Evolutionary conservation across 495 filamentous ascomycete genomes (phyloP).

Genomic region (Immersiella caudata): DNA sequence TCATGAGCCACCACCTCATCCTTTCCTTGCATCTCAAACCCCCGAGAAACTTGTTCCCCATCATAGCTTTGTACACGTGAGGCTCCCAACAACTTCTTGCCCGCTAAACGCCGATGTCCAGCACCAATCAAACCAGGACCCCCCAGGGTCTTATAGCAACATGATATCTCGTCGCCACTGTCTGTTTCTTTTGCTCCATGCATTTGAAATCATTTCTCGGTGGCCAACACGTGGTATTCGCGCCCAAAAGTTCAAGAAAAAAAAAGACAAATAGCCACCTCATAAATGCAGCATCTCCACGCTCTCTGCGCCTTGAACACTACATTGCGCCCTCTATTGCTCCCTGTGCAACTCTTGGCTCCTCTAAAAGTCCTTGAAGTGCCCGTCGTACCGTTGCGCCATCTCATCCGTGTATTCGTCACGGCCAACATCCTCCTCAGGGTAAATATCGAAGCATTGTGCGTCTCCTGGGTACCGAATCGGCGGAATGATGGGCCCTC

Average conservation of each 20-base stretch:
- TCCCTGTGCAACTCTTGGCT: not conserved
- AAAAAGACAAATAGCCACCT: not conserved
- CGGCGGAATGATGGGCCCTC: slow-evolving; percentile 85
- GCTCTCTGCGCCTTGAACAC: not conserved
- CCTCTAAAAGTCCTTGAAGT: slow-evolving; percentile 76
- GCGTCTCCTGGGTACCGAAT: slow-evolving; percentile 80
- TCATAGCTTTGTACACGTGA: not conserved
- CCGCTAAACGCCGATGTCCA: slow-evolving; percentile 6
- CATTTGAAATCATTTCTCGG: not conserved
- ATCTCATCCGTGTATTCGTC: slow-evolving; percentile 74
- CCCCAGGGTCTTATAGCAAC: not conserved
- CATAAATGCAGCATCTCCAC: not conserved
- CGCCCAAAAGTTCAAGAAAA: not conserved
- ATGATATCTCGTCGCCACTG: not conserved
- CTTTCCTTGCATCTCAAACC: not conserved
- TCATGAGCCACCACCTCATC: not conserved
- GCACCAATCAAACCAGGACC: not conserved
- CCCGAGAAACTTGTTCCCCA: not conserved
- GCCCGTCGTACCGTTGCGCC: slow-evolving; percentile 69
- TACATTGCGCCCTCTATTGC: not conserved
- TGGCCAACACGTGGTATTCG: not conserved
- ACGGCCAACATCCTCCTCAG: slow-evolving; percentile 54
- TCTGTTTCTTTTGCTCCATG: not conserved
- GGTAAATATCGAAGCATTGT: slow-evolving; percentile 89
- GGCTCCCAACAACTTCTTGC: not conserved